Evolutionary conservation across 306 rosid species (phyloP).

Genomic region (Bauhinia variegata): DNA sequence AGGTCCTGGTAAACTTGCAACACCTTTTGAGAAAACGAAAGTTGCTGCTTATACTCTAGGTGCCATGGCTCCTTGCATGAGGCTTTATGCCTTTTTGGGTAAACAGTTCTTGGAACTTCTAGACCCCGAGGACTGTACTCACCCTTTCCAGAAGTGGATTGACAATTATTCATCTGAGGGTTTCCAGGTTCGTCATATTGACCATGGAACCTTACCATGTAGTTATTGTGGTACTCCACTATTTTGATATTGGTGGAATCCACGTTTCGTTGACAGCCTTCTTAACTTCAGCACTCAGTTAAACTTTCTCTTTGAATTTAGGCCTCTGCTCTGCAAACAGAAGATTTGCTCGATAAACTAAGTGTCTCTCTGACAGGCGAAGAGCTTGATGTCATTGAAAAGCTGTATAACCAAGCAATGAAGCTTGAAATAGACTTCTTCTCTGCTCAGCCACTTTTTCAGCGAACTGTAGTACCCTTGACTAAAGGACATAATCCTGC

Average conservation of each 20-base stretch:
- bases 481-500: slow-evolving; percentile 68
- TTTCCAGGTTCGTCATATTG: slow-evolving; percentile 78
- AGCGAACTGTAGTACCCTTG: slow-evolving; percentile 86
- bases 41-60: slow-evolving; percentile 94
- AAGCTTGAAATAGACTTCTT: slow-evolving; percentile 90
- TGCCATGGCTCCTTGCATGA: slow-evolving; percentile 99
- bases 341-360: slow-evolving; percentile 94
- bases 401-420: slow-evolving; percentile 94
- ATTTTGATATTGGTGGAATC: slow-evolving; percentile 35
- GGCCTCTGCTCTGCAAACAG: slow-evolving; percentile 84
- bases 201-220: slow-evolving; percentile 38
- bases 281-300: slow-evolving; percentile 44
- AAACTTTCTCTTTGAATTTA: slow-evolving; percentile 64
- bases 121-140: slow-evolving; percentile 49
- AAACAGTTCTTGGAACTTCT: slow-evolving; percentile 64
- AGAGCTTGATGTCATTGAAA: slow-evolving; percentile 93
- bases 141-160: slow-evolving; percentile 90
- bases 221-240: slow-evolving; percentile 35
- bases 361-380: slow-evolving; percentile 97
- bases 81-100: slow-evolving; percentile 86
- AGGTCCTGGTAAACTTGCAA: slow-evolving; percentile 92
- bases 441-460: slow-evolving; percentile 74
- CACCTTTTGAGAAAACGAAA: slow-evolving; percentile 98
- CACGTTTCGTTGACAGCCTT: slow-evolving; percentile 42
- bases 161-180: slow-evolving; percentile 70